Percentiles rank a stretch among this genome's conserved stretches.
These are phyloP conservation scores for Chenopodium berlandieri DNA, from an alignment of 148 eudicot species.

Conservation along the genomic window DNA sequence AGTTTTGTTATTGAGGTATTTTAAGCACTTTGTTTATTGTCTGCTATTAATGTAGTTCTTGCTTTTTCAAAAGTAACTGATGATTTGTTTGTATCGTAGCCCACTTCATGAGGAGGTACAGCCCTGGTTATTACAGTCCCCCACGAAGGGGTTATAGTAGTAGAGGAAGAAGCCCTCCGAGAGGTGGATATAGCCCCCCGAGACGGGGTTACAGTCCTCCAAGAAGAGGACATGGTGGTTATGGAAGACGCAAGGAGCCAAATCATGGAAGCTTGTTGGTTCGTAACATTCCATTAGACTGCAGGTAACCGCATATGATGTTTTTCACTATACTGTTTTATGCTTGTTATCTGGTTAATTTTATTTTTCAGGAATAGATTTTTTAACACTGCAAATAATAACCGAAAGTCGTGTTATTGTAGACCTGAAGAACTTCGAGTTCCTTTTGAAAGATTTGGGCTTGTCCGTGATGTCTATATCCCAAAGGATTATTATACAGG, in stretches of 20 bases:
- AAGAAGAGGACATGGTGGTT: conserved; percentile 47
- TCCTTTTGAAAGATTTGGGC: conserved; percentile 75
- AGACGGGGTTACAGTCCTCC: conserved; percentile 70
- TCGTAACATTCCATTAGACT: conserved; percentile 67
- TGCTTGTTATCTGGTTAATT: not conserved
- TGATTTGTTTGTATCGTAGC: conserved; percentile 10
- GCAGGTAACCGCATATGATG: conserved; percentile 41
- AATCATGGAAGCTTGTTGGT: conserved; percentile 64
- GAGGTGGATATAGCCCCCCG: conserved; percentile 47
- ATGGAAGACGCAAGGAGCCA: conserved; percentile 58
- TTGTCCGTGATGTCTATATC: conserved; percentile 73
- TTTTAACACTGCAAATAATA: not conserved
- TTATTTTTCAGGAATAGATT: no score
- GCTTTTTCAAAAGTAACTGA: not conserved
- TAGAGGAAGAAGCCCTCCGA: conserved; percentile 64
- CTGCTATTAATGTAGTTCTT: not conserved
- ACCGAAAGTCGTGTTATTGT: conserved; percentile 19
- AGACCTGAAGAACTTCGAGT: conserved; percentile 79
- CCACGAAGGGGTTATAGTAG: conserved; percentile 67
- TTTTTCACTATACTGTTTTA: not conserved
- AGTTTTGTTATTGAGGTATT: not conserved
- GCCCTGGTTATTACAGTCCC: conserved; percentile 69
- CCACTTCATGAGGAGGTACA: conserved; percentile 58
- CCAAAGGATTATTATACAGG: conserved; percentile 74
- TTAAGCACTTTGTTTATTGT: not conserved